Evolutionary conservation across 164 flowering plant genomes (phyloP), one percentile per base, ranked within the genome.

Genomic region (Tetracentron sinense): DNA sequence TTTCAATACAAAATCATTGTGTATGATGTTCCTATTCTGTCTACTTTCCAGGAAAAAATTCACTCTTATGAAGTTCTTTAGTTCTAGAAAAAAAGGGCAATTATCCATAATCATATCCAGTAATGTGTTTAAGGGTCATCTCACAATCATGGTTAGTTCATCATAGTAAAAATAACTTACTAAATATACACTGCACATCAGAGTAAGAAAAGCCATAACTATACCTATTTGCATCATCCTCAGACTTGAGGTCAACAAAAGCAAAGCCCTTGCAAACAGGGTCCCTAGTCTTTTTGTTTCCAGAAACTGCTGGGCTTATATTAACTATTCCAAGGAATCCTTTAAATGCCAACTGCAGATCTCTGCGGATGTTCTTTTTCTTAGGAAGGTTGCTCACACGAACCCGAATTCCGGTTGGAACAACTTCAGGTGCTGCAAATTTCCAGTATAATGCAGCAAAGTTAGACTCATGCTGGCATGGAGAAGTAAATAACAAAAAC

Each of bases 251-350:
- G 69, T 89, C 66, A 55, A 94, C 77, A 63, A 83, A 86, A n/a
- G 88, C 98, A 72, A 81, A 78, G 51, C 96, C 98, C 81, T 83
- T 89, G 83, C 98, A 91, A 38, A 88, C 54, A 52, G 98, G 98
- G 54, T 94, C 96, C 68, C 84, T 85, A 6, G 98, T 91, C 80
- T 89, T 94, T 72, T 83, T 83, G 75, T 75, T 94, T 56, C 95
- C 98, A 58, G 85, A 72, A 70, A 86, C 95, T 48, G 75, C 88
- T 44, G 97, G 96, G 51, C 61, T 68, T 70, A 91, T 81, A 51
- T 73, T 66, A 31, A 81, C 38, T 56, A 89, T 75, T 44, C 93
- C 95, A 54, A 79, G 78, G 52, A 87, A 78, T 38, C 77, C 90
- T 67, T 83, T 60, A 69, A 91, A 94, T 56, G 87, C 96, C 48